Evolutionary conservation across 208 protist genomes (phyloP), one percentile per base, ranked within the genome.

Genomic region (Wallacemonas collosoma): DNA sequence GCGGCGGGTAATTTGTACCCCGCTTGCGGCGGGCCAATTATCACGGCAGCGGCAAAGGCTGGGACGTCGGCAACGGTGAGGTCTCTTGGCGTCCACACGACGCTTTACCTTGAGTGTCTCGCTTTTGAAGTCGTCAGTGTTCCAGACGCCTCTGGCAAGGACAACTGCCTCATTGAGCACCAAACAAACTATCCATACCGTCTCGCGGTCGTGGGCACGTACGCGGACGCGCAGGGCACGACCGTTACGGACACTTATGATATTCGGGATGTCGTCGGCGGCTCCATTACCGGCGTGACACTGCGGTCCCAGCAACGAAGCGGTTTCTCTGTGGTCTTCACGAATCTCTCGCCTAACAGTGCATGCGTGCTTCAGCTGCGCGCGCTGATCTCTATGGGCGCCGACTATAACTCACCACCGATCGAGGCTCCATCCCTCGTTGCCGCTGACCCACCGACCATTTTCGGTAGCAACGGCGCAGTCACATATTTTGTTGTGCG

Each of bases 121-220:
- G 84, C 87, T 3, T 88, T 85, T 63, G 87, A 95, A 61, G 80
- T 95, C 15, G 78, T 62, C 2, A 88, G 81, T 9, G 53, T 85
- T 2, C 73, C 39, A 43, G 8, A 15, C 43, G 60, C 3, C 14
- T 45, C 36, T 8, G 79, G 73, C 50, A 68, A 60, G 14, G 89
- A 92, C 58, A 75, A 89, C 57, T 95, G 90, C 69, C 41, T 68
- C 2, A 71, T 93, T 17, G 39, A 45, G 15, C 85, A 90, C 65
- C 87, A 92, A 66, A 91, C 90, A 7, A 81, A 92, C 44, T 95
- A 91, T 62, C 55, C 71, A 1, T 87, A 88, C 66, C 48, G 62
- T 3, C 69, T 95, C 58, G 55, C 73, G 15, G 9, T 95, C 11
- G 71, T 82, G 1, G 87, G 82, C 5, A 71, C 41, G 41, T 82